Evolutionary conservation across 768 basidiomycete species (phyloP).

Genomic region (Termitomyces sp.): DNA sequence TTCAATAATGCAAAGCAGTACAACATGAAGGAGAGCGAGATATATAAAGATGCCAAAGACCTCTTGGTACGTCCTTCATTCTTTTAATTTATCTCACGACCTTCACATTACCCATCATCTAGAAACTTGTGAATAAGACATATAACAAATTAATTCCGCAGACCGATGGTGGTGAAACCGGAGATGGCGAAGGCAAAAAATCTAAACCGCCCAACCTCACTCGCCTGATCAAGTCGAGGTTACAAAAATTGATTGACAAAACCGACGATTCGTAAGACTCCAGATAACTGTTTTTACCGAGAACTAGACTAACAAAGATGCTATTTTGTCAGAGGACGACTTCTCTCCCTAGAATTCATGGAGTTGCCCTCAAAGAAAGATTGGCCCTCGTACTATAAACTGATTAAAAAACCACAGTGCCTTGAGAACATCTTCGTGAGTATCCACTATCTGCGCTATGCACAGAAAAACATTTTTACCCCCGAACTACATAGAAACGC

Average conservation of each 20-base stretch:
- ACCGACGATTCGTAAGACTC: constrained; percentile 60
- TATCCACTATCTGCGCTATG: constrained; percentile 5
- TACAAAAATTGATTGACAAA: constrained; percentile 72
- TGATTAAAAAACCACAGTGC: constrained; percentile 76
- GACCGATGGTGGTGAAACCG: constrained; percentile 34
- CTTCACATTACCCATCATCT: constrained; percentile 2
- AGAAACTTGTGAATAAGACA: constrained; percentile 50
- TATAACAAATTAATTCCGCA: constrained; percentile 41
- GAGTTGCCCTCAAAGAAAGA: constrained; percentile 75
- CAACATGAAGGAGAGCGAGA: constrained; percentile 73
- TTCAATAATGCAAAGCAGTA: constrained; percentile 81
- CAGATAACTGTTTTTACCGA: not conserved
- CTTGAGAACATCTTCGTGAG: constrained; percentile 73
- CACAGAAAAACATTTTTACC: not conserved
- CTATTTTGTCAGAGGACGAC: constrained; percentile 47
- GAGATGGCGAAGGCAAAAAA: constrained; percentile 39
- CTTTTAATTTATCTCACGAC: not conserved
- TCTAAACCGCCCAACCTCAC: constrained; percentile 60
- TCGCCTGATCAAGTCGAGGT: constrained; percentile 58
- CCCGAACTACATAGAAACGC: constrained; percentile 49
- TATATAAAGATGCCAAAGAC: constrained; percentile 79
- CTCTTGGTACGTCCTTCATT: constrained; percentile 53
- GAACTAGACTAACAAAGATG: not conserved
- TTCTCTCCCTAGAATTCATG: constrained; percentile 74
- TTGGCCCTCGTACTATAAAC: constrained; percentile 76